Evolutionary conservation across 148 eudicot species (phyloP).

Genomic region (Mesembryanthemum crystallinum): DNA sequence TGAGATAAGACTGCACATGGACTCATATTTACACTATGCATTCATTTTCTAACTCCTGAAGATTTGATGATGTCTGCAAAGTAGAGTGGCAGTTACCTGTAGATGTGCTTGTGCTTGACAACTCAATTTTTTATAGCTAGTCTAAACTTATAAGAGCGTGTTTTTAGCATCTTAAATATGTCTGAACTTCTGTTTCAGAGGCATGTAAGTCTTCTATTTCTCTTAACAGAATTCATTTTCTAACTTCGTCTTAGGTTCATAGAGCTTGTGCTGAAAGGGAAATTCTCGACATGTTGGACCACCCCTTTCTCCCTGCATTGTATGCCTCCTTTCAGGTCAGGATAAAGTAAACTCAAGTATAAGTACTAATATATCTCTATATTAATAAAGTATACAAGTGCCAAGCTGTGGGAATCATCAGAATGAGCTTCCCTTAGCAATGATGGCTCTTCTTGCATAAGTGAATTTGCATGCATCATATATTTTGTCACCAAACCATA

Average conservation of each 20-base stretch:
- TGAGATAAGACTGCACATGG: too few species aligned
- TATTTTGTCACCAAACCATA: background rate
- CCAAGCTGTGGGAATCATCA: background rate
- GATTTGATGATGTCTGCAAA: too few species aligned
- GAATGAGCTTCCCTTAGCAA: background rate
- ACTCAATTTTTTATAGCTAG: background rate
- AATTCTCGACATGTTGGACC: conserved; percentile 85
- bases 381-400: background rate
- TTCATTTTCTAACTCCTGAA: too few species aligned
- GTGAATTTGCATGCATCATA: background rate
- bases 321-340: conserved; percentile 99
- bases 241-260: conserved; percentile 61
- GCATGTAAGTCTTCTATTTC: background rate
- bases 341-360: background rate
- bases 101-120: too few species aligned
- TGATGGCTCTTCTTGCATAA: background rate
- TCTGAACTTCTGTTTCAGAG: conserved; percentile 8
- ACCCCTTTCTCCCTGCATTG: conserved; percentile 96
- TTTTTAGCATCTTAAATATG: background rate
- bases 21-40: too few species aligned
- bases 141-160: background rate
- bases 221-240: background rate
- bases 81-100: too few species aligned
- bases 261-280: conserved; percentile 99
- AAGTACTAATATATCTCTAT: background rate